These are phyloP conservation scores for Mucor velutinosus DNA, from an alignment of 371 early-diverging fungal genomes.

Conservation along the genomic window DNA sequence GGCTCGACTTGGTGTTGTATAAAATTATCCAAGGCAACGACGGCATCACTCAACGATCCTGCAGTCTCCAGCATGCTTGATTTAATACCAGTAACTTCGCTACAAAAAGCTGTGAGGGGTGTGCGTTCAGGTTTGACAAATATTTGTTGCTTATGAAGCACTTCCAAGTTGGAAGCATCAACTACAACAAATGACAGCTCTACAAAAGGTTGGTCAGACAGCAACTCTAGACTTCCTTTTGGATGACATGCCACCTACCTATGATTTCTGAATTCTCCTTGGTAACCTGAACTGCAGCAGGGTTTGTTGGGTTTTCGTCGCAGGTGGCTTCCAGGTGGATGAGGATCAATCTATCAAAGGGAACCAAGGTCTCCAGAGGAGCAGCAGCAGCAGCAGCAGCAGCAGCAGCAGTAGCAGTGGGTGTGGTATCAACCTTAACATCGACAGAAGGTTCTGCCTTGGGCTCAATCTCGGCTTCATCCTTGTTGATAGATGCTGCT, in stretches of 20 bases:
- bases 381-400: neutral
- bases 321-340: constrained; percentile 76
- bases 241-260: constrained; percentile 27
- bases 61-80: constrained; percentile 55
- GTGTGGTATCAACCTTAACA: neutral
- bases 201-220: neutral
- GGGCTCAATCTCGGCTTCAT: neutral
- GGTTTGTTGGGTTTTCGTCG: constrained; percentile 69
- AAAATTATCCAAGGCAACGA: constrained; percentile 58
- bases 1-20: constrained; percentile 59
- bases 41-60: constrained; percentile 62
- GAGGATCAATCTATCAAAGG: constrained; percentile 65
- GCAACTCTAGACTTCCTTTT: neutral
- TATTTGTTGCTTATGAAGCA: constrained; percentile 62
- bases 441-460: neutral
- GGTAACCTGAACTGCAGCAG: constrained; percentile 64
- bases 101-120: constrained; percentile 66
- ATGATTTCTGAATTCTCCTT: constrained; percentile 55
- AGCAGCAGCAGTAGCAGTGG: neutral
- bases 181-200: constrained; percentile 49
- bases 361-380: constrained; percentile 31
- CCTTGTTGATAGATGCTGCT: neutral
- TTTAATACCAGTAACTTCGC: constrained; percentile 68
- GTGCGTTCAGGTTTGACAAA: constrained; percentile 72
- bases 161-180: constrained; percentile 41